These are phyloP conservation scores for Skeletonema costatum DNA, from an alignment of 108 stramenopile genomes.

Conservation along the genomic window DNA sequence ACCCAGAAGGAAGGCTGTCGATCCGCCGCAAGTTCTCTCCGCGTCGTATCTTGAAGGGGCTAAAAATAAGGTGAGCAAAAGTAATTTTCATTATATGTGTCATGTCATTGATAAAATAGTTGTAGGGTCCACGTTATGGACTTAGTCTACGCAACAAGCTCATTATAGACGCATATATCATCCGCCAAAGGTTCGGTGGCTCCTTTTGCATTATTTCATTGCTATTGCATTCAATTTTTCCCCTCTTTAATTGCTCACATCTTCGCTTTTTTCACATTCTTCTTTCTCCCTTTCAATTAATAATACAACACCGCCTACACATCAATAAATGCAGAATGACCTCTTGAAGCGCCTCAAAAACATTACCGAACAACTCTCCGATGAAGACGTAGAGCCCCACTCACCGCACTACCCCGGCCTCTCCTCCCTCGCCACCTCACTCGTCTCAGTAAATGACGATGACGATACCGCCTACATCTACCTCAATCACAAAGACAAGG, in stretches of 20 bases:
- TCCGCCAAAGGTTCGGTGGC: neutral
- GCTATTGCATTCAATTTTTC: neutral
- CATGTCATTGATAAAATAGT: neutral
- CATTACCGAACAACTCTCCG: constrained; percentile 20
- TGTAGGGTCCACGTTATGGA: neutral
- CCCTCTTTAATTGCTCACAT: neutral
- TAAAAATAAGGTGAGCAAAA: neutral
- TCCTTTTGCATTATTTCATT: neutral
- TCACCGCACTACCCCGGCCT: constrained; percentile 57
- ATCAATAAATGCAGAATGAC: constrained; percentile 5
- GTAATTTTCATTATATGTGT: neutral
- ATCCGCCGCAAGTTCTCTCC: neutral
- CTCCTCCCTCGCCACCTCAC: constrained; percentile 44
- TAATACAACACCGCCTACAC: neutral
- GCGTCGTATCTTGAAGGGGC: constrained; percentile 3
- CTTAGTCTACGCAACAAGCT: neutral
- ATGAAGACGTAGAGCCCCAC: constrained; percentile 6
- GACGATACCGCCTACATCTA: constrained; percentile 8
- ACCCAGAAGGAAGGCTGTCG: neutral
- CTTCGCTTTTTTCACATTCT: neutral
- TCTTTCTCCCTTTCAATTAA: neutral
- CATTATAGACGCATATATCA: neutral
- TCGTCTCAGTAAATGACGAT: constrained; percentile 23
- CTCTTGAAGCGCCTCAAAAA: constrained; percentile 17
- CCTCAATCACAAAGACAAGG: constrained; percentile 70